Percentiles rank a stretch among this genome's conserved stretches.
phyloP scores from a whole-genome alignment of 768 basidiomycete genomes.

The Albatrellus ellisii region DNA sequence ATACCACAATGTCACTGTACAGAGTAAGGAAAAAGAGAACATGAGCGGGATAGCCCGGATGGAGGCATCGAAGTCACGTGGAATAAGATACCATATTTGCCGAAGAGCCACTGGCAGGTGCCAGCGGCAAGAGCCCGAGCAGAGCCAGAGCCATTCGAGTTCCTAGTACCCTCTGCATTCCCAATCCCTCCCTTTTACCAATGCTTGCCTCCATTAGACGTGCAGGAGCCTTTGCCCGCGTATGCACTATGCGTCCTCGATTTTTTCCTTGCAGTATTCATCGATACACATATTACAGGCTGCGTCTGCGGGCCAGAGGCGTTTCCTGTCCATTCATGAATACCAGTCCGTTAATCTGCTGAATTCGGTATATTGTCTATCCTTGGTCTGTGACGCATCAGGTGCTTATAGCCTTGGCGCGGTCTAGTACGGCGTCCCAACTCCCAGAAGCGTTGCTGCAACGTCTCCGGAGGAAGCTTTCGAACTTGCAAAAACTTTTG shows the following conservation, averaged over 20 bases:
- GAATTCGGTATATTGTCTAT: constrained; percentile 56
- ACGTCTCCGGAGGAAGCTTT: constrained; percentile 84
- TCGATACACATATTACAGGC: constrained; percentile 25
- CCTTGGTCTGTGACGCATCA: not conserved
- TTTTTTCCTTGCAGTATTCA: constrained; percentile 13
- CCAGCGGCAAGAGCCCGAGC: too few species aligned
- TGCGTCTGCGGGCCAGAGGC: constrained; percentile 72
- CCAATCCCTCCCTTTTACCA: constrained; percentile 18
- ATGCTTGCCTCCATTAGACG: constrained; percentile 64
- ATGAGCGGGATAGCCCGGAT: too few species aligned
- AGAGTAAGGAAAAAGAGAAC: not conserved
- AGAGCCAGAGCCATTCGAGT: too few species aligned
- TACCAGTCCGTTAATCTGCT: constrained; percentile 93
- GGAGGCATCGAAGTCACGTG: too few species aligned
- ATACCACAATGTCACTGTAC: too few species aligned
- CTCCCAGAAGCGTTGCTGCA: constrained; percentile 83
- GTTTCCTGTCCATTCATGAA: constrained; percentile 94
- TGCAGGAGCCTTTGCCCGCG: constrained; percentile 51
- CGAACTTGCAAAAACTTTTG: constrained; percentile 82
- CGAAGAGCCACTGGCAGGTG: too few species aligned
- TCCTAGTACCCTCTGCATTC: constrained; percentile 7
- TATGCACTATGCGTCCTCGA: too few species aligned
- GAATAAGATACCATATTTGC: too few species aligned
- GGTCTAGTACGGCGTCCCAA: constrained; percentile 89
- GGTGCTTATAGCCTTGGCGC: constrained; percentile 1